phyloP scores from a whole-genome alignment of 2,329 filamentous ascomycete species.

The Pseudonectria buxi region DNA sequence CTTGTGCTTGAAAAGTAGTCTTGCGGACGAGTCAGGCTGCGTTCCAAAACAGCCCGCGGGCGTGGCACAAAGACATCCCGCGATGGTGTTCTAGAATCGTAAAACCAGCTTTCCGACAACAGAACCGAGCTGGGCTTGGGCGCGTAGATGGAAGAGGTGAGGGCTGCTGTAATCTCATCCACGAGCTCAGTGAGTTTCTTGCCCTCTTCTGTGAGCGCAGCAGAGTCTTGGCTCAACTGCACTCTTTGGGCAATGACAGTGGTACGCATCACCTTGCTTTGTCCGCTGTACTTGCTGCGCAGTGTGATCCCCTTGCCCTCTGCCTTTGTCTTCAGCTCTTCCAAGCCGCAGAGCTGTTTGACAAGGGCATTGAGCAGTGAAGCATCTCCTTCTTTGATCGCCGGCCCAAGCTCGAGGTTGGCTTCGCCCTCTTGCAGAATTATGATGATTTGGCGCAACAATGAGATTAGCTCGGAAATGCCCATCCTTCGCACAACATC shows the following conservation, averaged over 20 bases:
- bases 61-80: conserved; percentile 69
- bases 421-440: conserved; percentile 31
- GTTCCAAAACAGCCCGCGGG: conserved; percentile 63
- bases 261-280: conserved; percentile 63
- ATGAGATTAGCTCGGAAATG: conserved; percentile 17
- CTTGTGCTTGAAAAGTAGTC: conserved; percentile 72
- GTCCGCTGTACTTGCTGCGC: conserved; percentile 68
- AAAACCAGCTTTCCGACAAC: conserved; percentile 68
- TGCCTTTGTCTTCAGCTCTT: conserved; percentile 38
- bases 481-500: conserved; percentile 54
- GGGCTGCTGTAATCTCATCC: conserved; percentile 34
- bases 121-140: conserved; percentile 38
- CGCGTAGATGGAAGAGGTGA: conserved; percentile 20
- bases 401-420: conserved; percentile 27
- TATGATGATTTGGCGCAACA: conserved; percentile 21
- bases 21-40: conserved; percentile 64
- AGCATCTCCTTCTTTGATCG: conserved; percentile 25
- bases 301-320: conserved; percentile 44
- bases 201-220: conserved; percentile 63
- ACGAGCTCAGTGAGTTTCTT: conserved; percentile 62
- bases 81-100: conserved; percentile 63
- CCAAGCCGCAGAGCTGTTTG: conserved; percentile 39
- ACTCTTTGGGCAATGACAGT: conserved; percentile 78
- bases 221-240: conserved; percentile 68
- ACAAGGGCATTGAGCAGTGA: conserved; percentile 29